Base-by-base conservation (phyloP, 2,329 filamentous ascomycete species). In the Dactylellina cionopaga region DNA sequence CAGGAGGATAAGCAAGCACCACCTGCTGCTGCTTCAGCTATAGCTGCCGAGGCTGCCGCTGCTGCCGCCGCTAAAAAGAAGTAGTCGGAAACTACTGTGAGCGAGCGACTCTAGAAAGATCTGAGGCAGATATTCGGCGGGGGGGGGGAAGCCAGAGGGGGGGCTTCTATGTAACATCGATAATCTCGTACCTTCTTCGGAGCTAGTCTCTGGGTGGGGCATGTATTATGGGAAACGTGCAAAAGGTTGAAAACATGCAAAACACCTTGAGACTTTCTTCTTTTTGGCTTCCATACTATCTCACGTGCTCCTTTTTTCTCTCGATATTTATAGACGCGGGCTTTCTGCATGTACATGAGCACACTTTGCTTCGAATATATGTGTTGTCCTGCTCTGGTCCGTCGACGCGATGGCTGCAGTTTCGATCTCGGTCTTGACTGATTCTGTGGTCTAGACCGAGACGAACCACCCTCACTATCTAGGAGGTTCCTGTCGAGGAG, bases 1-100 rank as follows among this genome's bases (percentile, higher is more conserved):
- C 59, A 56, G 41, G 69, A 59, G 51, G 68, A 46, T 11, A 74
- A 75, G 22, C 65, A 56, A 52, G 55, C 44, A 19, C 35, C 39
- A 22, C 44, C 46, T 9, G 46, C 58, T 5, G 49, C 27, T 15
- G 51, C 56, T 41, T 49, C 47, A 9, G 44, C 68, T 41, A 74
- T 74, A 27, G 59, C 55, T 15, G 46, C 55, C 19, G 46, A 37
- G 13, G 54, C 54, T 3, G 63, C 54, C 1, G 63, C 63, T 4
- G 54, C 54, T 3, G 56, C 54, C 24, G 66, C 64, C 13, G 54
- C 52, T 3, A 63, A 47, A 19, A 33, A 70, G 25, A 58, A 65
- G 39, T 59, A 69, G 22, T 29, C 55, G 47, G 60, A 70, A 22
- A 46, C n/a, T n/a, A n/a, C n/a, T n/a, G n/a, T 25, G 43, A 47